These are phyloP conservation scores for Penicillium chermesinum DNA, from an alignment of 495 filamentous ascomycete species.

Conservation along the genomic window DNA sequence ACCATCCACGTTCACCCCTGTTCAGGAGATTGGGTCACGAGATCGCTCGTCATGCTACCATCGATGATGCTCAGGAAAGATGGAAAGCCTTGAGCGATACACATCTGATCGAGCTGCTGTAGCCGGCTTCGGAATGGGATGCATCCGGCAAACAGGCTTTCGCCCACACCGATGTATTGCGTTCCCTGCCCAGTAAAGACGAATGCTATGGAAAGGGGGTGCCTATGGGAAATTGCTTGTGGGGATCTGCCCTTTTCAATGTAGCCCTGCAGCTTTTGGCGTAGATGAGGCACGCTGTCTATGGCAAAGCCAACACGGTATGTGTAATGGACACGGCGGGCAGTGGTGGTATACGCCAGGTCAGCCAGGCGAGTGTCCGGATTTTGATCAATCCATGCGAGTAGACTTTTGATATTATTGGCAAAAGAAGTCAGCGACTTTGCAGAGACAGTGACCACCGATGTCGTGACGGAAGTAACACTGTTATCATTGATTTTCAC, in stretches of 20 bases:
- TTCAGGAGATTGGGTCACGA: no score
- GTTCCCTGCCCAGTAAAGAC: constrained; percentile 68
- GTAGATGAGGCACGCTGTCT: not conserved
- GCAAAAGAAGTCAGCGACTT: not conserved
- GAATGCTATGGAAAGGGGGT: no score
- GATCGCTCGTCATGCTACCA: no score
- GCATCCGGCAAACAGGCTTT: constrained; percentile 23
- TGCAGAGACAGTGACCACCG: not conserved
- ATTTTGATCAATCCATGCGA: constrained; percentile 20
- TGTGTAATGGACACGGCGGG: constrained; percentile 60
- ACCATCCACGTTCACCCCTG: no score
- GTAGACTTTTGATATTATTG: not conserved
- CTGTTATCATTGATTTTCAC: not conserved
- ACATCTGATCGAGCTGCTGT: not conserved
- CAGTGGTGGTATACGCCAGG: constrained; percentile 69
- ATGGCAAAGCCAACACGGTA: not conserved
- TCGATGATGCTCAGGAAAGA: constrained; percentile 1
- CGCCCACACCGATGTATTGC: constrained; percentile 41
- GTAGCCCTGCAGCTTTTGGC: not conserved
- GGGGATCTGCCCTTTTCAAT: not conserved
- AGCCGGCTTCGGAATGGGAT: constrained; percentile 16
- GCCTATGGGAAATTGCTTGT: constrained; percentile 4
- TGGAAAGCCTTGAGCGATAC: constrained; percentile 7
- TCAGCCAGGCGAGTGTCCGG: constrained; percentile 40
- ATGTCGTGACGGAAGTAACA: not conserved